phyloP scores from a whole-genome alignment of 2,329 filamentous ascomycete species.

The Alternaria novae-zelandiae region DNA sequence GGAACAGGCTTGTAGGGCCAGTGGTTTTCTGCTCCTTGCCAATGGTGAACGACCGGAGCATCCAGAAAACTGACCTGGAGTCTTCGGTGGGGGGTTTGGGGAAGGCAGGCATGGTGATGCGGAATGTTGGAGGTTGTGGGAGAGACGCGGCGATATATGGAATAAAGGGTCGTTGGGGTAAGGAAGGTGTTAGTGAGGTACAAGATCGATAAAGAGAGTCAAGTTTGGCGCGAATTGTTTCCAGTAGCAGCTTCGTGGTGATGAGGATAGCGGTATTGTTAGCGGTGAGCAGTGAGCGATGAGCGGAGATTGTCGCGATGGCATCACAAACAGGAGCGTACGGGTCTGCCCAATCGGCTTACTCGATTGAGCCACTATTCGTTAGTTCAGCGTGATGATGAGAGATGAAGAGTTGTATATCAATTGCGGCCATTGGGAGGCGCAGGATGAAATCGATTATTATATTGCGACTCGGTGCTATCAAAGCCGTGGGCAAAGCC shows the following conservation, averaged over 20 bases:
- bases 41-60: constrained; percentile 11
- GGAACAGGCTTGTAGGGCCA: not conserved
- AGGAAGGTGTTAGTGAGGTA: not conserved
- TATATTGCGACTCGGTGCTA: not conserved
- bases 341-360: not conserved
- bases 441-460: not conserved
- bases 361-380: not conserved
- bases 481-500: not conserved
- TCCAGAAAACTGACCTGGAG: constrained; percentile 6
- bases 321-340: not conserved
- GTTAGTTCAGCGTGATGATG: not conserved
- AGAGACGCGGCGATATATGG: not conserved
- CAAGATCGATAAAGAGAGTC: not conserved
- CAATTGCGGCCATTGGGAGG: not conserved
- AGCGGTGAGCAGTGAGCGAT: not conserved
- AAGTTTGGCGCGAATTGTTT: not conserved
- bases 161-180: not conserved
- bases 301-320: not conserved
- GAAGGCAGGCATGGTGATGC: not conserved
- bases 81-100: accelerated
- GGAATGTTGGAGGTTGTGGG: accelerated
- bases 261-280: not conserved
- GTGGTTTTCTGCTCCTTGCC: constrained; percentile 11
- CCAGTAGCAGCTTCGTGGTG: not conserved
- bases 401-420: not conserved